These are phyloP conservation scores for Hyaloscypha finlandica DNA, from an alignment of 495 filamentous ascomycete genomes.

Conservation along the genomic window DNA sequence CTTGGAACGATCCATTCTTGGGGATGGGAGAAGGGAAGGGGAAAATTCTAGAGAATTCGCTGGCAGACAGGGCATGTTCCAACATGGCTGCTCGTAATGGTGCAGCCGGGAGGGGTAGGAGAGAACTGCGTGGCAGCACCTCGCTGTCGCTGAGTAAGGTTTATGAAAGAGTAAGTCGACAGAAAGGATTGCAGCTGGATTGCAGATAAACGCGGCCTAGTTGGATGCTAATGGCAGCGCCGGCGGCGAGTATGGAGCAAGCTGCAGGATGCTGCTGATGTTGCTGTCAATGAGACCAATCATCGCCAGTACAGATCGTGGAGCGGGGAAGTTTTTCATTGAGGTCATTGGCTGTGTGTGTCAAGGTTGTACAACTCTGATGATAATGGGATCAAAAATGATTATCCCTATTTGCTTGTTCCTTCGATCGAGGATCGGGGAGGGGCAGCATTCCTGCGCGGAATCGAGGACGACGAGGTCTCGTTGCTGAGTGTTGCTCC, in stretches of 20 bases:
- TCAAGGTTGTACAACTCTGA: conserved; percentile 22
- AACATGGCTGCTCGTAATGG: conserved; percentile 4
- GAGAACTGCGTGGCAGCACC: conserved; percentile 6
- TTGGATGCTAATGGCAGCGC: conserved; percentile 17
- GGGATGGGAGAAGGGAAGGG: not conserved
- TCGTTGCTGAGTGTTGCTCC: not conserved
- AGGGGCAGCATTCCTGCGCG: not conserved
- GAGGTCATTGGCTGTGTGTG: conserved; percentile 28
- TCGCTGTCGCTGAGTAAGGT: conserved; percentile 9
- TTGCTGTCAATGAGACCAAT: conserved; percentile 25
- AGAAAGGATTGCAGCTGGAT: conserved; percentile 2
- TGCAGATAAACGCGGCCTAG: conserved; percentile 3
- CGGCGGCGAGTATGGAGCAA: conserved; percentile 28
- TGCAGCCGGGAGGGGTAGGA: conserved; percentile 9
- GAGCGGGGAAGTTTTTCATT: conserved; percentile 24
- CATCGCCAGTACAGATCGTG: conserved; percentile 5
- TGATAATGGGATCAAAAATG: conserved; percentile 15
- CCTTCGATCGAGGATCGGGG: conserved; percentile 12
- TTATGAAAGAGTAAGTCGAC: not conserved
- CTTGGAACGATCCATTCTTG: conserved; percentile 5
- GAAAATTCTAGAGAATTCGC: conserved; percentile 12
- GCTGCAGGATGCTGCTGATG: conserved; percentile 28
- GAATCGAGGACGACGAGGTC: not conserved
- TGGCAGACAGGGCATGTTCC: not conserved
- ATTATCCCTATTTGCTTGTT: conserved; percentile 14